phyloP scores from a whole-genome alignment of 1,139 yeast species.

The Candida anutae region DNA sequence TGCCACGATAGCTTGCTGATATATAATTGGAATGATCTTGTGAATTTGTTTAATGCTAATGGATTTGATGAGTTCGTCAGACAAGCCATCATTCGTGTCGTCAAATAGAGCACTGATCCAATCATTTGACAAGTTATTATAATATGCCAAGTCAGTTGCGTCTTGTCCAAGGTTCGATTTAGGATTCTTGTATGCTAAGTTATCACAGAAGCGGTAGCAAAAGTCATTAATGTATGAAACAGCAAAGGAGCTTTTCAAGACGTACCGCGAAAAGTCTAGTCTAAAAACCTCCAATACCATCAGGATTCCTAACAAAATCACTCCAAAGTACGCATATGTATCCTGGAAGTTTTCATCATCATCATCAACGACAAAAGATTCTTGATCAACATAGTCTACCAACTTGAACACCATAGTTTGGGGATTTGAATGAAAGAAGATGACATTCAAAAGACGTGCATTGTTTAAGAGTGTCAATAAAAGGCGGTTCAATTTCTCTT shows the following conservation, averaged over 20 bases:
- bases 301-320: conserved; percentile 43
- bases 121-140: conserved; percentile 48
- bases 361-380: conserved; percentile 28
- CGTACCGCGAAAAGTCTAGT: conserved; percentile 22
- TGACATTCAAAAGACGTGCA: conserved; percentile 31
- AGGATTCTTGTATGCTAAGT: conserved; percentile 16
- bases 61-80: conserved; percentile 70
- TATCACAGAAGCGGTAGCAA: conserved; percentile 24
- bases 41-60: conserved; percentile 64
- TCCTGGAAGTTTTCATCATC: conserved; percentile 62
- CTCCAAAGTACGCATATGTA: conserved; percentile 60
- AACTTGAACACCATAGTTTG: conserved; percentile 18
- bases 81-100: conserved; percentile 64
- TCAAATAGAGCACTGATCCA: conserved; percentile 84
- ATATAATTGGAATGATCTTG: conserved; percentile 61
- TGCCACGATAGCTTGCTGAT: conserved; percentile 67
- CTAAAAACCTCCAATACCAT: conserved; percentile 38
- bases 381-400: conserved; percentile 27
- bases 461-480: conserved; percentile 38
- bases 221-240: conserved; percentile 28
- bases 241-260: conserved; percentile 24
- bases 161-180: conserved; percentile 19
- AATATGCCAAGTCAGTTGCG: conserved; percentile 24
- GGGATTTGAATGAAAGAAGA: conserved; percentile 25
- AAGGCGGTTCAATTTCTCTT: conserved; percentile 42